A percentile compares a stretch with the other conserved stretches of the same genome.
These are phyloP conservation scores for Paraphaeosphaeria sporulosa DNA, from an alignment of 2,329 filamentous ascomycete genomes.

Conservation along the genomic window DNA sequence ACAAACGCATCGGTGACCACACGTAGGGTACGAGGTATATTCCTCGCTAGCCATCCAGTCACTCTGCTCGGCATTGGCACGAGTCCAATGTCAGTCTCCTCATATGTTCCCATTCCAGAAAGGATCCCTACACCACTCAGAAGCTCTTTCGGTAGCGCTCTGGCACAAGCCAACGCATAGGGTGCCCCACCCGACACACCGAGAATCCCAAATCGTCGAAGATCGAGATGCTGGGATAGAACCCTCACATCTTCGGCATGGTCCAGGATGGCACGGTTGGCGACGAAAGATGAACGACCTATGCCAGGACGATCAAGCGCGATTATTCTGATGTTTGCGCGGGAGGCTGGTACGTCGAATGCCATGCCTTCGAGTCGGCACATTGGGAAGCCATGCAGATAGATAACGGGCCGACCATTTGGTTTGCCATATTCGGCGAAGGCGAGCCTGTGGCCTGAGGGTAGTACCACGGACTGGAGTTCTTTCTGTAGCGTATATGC, in stretches of 20 bases:
- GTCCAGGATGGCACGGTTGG: not conserved
- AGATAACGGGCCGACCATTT: constrained; percentile 5
- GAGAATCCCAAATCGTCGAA: not conserved
- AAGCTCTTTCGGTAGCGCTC: not conserved
- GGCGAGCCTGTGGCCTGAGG: not conserved
- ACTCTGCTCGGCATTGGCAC: not conserved
- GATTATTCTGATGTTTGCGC: constrained; percentile 9
- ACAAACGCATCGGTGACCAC: not conserved
- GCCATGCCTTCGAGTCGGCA: constrained; percentile 4
- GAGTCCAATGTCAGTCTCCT: constrained; percentile 2
- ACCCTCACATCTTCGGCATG: not conserved
- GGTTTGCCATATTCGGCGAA: constrained; percentile 5
- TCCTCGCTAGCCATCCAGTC: constrained; percentile 7
- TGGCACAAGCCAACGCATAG: constrained; percentile 2
- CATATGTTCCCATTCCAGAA: constrained; percentile 13
- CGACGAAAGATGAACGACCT: not conserved
- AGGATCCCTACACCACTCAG: constrained; percentile 7
- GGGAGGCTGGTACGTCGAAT: constrained; percentile 1
- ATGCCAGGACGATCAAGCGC: constrained; percentile 12
- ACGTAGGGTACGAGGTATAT: not conserved
- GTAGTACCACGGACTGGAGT: not conserved
- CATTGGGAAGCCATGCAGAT: constrained; percentile 9
- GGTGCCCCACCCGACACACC: constrained; percentile 3
- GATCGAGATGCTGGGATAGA: not conserved
- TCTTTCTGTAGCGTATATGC: not conserved